Percentiles rank a stretch among this genome's conserved stretches.
Evolutionary conservation across 257 asterid species (phyloP).

Genomic region (Ocimum tenuiflorum): DNA sequence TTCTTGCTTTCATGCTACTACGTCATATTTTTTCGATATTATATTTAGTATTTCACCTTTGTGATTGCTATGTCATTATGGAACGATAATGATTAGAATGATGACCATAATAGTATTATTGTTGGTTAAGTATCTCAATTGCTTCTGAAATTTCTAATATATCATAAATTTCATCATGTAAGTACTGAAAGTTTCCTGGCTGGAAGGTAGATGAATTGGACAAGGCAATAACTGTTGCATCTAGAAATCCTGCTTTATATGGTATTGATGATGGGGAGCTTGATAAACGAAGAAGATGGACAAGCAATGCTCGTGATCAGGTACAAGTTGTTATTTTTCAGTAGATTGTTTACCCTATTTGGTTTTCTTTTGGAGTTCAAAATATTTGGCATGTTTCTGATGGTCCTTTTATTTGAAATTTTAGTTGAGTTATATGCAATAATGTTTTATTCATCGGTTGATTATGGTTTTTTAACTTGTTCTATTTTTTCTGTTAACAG

Average conservation of each 20-base stretch:
- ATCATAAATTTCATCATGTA: conserved; percentile 12
- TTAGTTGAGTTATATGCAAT: too few species aligned
- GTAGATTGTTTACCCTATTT: conserved; percentile 27
- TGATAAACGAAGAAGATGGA: conserved; percentile 86
- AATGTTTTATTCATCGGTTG: conserved; percentile 13
- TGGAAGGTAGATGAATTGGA: conserved; percentile 96
- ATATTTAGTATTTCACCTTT: not conserved
- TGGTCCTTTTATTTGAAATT: not conserved
- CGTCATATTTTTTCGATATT: not conserved
- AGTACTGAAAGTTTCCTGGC: conserved; percentile 49
- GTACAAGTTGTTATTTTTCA: too few species aligned
- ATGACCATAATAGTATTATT: not conserved
- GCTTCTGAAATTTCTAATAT: not conserved
- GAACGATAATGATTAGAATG: conserved; percentile 2
- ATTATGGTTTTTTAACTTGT: not conserved
- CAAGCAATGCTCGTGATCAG: conserved; percentile 82
- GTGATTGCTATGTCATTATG: not conserved
- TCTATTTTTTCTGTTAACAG: conserved; percentile 30
- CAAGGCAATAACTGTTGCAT: conserved; percentile 81
- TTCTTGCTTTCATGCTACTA: not conserved
- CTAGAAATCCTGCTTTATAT: conserved; percentile 73
- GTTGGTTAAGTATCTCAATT: not conserved
- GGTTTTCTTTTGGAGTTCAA: too few species aligned
- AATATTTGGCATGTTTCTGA: not conserved
- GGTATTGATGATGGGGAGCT: conserved; percentile 76